Evolutionary conservation across 2,329 filamentous ascomycete genomes (phyloP).

Genomic region (Elsinoe arachidis): DNA sequence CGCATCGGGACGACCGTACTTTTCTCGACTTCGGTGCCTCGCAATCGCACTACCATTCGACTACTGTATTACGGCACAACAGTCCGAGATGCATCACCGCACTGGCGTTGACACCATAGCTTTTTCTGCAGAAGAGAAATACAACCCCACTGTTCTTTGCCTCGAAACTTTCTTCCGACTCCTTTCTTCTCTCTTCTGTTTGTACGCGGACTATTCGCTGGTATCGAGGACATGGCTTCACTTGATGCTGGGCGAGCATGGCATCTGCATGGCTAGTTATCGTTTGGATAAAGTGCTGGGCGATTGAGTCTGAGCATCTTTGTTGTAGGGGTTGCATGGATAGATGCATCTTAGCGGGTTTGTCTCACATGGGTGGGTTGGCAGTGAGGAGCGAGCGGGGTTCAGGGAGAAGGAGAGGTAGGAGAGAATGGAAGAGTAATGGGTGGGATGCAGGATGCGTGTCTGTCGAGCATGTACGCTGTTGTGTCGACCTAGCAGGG

Average conservation of each 20-base stretch:
- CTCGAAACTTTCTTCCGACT: background rate
- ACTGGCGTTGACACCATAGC: background rate
- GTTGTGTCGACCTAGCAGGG: background rate
- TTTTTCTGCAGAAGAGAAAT: background rate
- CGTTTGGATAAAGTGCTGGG: background rate
- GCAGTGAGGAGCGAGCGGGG: background rate
- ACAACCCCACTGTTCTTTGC: background rate
- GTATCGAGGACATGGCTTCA: background rate
- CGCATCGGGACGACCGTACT: background rate
- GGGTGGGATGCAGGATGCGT: background rate
- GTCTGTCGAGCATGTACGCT: background rate
- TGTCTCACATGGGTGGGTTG: background rate
- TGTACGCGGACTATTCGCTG: background rate
- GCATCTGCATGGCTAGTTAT: background rate
- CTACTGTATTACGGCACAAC: constrained; percentile 4
- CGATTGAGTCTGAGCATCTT: background rate
- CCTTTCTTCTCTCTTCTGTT: background rate
- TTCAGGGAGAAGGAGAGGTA: background rate
- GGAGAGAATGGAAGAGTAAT: background rate
- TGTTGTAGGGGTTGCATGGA: background rate
- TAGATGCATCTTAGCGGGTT: background rate
- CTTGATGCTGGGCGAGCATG: background rate
- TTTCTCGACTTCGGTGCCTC: background rate
- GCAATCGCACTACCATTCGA: background rate
- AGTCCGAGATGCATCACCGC: constrained; percentile 1